Percentiles rank a stretch among this genome's conserved stretches.
phyloP scores from a whole-genome alignment of 441 rosid genomes.

The Brassica hybrid region DNA sequence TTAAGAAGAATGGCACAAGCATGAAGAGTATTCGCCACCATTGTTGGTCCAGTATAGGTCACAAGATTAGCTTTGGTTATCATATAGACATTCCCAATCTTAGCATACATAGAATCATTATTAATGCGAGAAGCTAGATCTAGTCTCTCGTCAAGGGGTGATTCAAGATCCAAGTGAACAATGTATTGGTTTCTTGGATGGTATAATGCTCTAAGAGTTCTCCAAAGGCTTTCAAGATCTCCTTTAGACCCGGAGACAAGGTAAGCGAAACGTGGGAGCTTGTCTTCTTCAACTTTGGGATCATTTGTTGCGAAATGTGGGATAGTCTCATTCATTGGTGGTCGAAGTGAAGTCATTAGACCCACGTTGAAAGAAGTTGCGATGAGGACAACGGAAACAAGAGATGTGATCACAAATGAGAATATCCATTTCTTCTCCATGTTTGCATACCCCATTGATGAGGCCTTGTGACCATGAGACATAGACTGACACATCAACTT shows the following conservation, averaged over 20 bases:
- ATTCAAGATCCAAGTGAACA: conserved; percentile 92
- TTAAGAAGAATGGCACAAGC: conserved; percentile 94
- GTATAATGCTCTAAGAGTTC: conserved; percentile 84
- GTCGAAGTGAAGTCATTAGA: conserved; percentile 34
- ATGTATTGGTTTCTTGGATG: conserved; percentile 89
- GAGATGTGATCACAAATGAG: conserved; percentile 42
- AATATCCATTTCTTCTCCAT: conserved; percentile 46
- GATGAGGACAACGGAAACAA: conserved; percentile 39
- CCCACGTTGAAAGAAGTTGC: conserved; percentile 41
- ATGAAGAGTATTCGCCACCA: conserved; percentile 96
- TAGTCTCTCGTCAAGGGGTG: conserved; percentile 71
- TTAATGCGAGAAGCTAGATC: conserved; percentile 69
- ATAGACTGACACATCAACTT: conserved; percentile 15
- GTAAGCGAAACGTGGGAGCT: conserved; percentile 82
- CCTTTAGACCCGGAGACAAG: conserved; percentile 94
- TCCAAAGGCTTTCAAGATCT: conserved; percentile 92
- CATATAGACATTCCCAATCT: conserved; percentile 80
- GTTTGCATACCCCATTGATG: conserved; percentile 38
- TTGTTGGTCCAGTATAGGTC: conserved; percentile 92
- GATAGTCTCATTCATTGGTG: conserved; percentile 11
- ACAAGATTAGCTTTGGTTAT: conserved; percentile 90
- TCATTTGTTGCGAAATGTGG: conserved; percentile 14
- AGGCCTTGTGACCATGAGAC: conserved; percentile 35
- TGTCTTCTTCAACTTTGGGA: conserved; percentile 46
- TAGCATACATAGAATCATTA: conserved; percentile 65